phyloP scores from a whole-genome alignment of 306 rosid species.

The Trifolium dubium region DNA sequence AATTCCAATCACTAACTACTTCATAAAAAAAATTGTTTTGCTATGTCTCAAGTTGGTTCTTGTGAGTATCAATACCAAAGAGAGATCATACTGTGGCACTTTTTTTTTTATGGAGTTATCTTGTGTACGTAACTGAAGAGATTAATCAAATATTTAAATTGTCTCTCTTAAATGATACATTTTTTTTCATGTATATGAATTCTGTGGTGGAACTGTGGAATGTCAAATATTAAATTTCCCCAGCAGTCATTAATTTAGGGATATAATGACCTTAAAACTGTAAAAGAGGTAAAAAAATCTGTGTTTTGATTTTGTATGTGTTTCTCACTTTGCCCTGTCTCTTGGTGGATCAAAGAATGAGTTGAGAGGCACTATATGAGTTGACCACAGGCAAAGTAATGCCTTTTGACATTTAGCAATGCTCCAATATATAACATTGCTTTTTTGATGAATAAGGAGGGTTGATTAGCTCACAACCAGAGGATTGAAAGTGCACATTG shows the following conservation, averaged over 20 bases:
- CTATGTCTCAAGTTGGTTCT: not conserved
- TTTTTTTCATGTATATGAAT: too few relatives aligned
- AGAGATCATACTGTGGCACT: too few relatives aligned
- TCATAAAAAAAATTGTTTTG: too few relatives aligned
- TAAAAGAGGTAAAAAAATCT: not conserved
- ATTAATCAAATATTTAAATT: too few relatives aligned
- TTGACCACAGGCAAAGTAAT: constrained; percentile 17
- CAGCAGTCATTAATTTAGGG: too few relatives aligned
- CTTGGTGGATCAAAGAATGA: constrained; percentile 31
- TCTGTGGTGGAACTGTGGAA: too few relatives aligned
- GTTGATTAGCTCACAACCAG: not conserved
- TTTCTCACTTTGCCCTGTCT: constrained; percentile 3
- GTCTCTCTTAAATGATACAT: too few relatives aligned
- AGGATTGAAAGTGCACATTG: constrained; percentile 12
- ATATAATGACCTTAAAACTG: too few relatives aligned
- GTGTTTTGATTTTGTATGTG: not conserved
- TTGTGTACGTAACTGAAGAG: too few relatives aligned
- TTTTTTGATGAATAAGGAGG: constrained; percentile 25
- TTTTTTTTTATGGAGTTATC: too few relatives aligned
- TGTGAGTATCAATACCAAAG: not conserved
- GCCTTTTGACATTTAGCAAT: constrained; percentile 39
- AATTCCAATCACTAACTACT: too few relatives aligned
- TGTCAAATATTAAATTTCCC: too few relatives aligned
- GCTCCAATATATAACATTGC: constrained; percentile 32
- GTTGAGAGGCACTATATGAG: constrained; percentile 10